phyloP scores from a whole-genome alignment of 768 basidiomycete species.

The Podaxis mareebaensis region DNA sequence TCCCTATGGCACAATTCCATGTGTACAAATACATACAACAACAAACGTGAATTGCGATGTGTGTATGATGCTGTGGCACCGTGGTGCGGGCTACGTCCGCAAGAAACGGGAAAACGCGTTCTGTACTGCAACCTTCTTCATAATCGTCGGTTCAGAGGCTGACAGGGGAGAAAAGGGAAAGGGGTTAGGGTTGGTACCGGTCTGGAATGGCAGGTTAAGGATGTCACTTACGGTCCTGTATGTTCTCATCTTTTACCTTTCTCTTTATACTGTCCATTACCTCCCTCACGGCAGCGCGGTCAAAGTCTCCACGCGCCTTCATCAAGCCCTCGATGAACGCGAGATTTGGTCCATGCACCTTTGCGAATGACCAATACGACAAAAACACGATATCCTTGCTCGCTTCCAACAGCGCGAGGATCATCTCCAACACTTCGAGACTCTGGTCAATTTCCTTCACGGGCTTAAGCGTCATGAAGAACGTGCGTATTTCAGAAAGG shows the following conservation, averaged over 20 bases:
- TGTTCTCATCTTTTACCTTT: conserved; percentile 87
- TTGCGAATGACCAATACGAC: conserved; percentile 93
- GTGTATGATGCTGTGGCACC: not conserved
- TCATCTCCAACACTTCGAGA: conserved; percentile 86
- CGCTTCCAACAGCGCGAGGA: conserved; percentile 79
- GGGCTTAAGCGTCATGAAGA: conserved; percentile 80
- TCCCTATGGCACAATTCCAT: not conserved
- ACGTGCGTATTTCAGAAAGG: conserved; percentile 70
- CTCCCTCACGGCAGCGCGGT: conserved; percentile 83
- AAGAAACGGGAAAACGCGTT: conserved; percentile 77
- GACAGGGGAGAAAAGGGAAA: not conserved
- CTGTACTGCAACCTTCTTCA: conserved; percentile 86
- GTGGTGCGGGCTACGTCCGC: conserved; percentile 37
- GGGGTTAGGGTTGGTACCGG: conserved; percentile 16
- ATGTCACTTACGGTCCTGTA: conserved; percentile 71
- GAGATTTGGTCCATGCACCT: conserved; percentile 90
- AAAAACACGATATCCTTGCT: conserved; percentile 89
- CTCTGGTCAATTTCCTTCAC: conserved; percentile 77
- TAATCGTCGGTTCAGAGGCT: conserved; percentile 85
- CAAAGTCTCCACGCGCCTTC: conserved; percentile 87
- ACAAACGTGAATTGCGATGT: not conserved
- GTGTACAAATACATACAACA: conserved; percentile 17
- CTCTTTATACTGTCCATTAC: conserved; percentile 93
- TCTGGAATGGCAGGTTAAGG: not conserved
- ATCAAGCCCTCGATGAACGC: conserved; percentile 89